These are phyloP conservation scores for Umbilicus rupestris DNA, from an alignment of 164 flowering plant genomes.

Conservation along the genomic window DNA sequence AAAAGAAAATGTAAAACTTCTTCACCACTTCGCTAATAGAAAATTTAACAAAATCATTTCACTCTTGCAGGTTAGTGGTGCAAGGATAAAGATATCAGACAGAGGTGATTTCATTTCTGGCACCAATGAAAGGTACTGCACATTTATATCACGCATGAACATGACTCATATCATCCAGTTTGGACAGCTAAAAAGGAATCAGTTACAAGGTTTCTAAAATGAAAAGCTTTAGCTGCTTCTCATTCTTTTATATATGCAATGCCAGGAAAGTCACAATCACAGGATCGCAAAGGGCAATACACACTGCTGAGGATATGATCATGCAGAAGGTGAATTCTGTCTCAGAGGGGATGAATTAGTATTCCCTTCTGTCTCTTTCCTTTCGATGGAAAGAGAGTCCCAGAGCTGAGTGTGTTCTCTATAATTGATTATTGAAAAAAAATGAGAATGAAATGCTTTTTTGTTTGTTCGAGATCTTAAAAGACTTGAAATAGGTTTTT, in stretches of 20 bases:
- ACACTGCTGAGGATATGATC: constrained; percentile 74
- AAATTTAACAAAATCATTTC: constrained; percentile 6
- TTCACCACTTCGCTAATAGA: background rate
- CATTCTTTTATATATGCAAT: background rate
- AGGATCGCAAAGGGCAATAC: constrained; percentile 80
- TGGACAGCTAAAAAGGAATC: background rate
- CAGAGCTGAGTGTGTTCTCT: background rate
- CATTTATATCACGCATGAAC: background rate
- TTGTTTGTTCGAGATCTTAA: background rate
- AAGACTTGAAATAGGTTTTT: background rate
- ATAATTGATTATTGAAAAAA: background rate
- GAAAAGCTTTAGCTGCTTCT: constrained; percentile 3
- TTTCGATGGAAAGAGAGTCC: background rate
- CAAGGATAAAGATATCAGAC: constrained; percentile 92
- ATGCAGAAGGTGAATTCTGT: constrained; percentile 64
- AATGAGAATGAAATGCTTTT: background rate
- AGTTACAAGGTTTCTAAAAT: background rate
- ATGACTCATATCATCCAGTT: background rate
- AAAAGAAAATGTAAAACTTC: background rate
- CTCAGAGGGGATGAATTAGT: constrained; percentile 35
- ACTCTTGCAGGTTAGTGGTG: constrained; percentile 72
- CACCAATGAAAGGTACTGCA: constrained; percentile 69
- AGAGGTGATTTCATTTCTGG: constrained; percentile 93
- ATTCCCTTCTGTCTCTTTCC: too few species aligned
- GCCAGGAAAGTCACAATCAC: constrained; percentile 94